Evolutionary conservation across 306 rosid genomes (phyloP).

Genomic region (Dicorynia guianensis): DNA sequence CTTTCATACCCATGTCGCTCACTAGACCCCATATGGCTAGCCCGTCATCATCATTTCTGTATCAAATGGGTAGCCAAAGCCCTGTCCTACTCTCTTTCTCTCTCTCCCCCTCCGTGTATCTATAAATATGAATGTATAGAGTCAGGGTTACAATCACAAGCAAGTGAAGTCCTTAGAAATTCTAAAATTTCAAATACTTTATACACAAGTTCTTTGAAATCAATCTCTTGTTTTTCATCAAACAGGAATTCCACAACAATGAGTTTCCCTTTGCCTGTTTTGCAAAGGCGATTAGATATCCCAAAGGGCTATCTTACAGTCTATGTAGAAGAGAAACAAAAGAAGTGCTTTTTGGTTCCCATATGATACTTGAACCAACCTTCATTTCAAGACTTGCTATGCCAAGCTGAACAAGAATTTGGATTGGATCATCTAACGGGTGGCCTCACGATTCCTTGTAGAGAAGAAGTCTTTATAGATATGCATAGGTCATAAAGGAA

Average conservation of each 20-base stretch:
- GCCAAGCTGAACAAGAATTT: no score
- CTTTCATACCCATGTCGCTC: slow-evolving; percentile 1
- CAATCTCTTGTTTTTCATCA: no score
- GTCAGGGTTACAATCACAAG: slow-evolving; percentile 16
- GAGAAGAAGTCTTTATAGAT: background rate
- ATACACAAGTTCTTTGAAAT: background rate
- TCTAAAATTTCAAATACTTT: slow-evolving; percentile 7
- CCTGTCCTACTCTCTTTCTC: no score
- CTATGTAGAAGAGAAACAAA: background rate
- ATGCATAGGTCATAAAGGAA: no score
- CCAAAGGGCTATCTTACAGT: slow-evolving; percentile 48
- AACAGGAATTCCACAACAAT: no score
- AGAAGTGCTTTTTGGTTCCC: slow-evolving; percentile 35
- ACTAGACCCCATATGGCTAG: background rate
- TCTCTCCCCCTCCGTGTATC: no score
- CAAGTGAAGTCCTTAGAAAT: slow-evolving; percentile 11
- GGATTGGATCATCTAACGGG: slow-evolving; percentile 39
- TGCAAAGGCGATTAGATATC: slow-evolving; percentile 26
- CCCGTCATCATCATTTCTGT: slow-evolving; percentile 4
- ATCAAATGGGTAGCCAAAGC: background rate
- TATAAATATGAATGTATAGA: background rate
- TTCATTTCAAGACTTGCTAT: no score
- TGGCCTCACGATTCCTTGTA: slow-evolving; percentile 29
- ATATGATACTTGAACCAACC: no score
- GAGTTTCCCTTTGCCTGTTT: slow-evolving; percentile 20